A percentile compares a stretch with the other conserved stretches of the same genome.
Conservation (phyloP, 2,329 filamentous ascomycete genomes). For the Reticulascus tulasneorum region DNA sequence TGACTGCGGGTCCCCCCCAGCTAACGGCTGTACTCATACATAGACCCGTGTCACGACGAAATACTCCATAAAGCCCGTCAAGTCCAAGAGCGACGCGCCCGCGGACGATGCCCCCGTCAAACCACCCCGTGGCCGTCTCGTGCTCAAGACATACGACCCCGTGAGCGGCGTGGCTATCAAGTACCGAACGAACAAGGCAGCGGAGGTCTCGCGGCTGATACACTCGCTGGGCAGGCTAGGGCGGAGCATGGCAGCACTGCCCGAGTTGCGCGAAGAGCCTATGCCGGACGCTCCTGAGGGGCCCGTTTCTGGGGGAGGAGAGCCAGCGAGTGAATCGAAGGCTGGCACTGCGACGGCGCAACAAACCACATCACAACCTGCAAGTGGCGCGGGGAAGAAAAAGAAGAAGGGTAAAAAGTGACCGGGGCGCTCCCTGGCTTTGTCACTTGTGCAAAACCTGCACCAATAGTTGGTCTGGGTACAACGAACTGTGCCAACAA, state of each 20-base stretch:
- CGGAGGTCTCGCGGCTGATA: constrained; percentile 82
- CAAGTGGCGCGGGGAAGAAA: constrained; percentile 49
- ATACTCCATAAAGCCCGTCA: constrained; percentile 66
- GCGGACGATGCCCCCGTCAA: constrained; percentile 29
- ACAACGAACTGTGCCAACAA: no score
- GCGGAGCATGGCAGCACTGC: constrained; percentile 56
- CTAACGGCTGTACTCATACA: constrained; percentile 9
- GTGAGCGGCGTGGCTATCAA: constrained; percentile 77
- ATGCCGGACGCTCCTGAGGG: constrained; percentile 36
- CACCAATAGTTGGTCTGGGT: no score
- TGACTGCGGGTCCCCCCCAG: neutral
- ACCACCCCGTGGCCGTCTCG: constrained; percentile 64
- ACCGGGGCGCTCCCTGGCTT: no score
- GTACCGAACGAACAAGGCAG: constrained; percentile 86
- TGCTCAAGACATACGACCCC: constrained; percentile 87
- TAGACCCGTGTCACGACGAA: constrained; percentile 90
- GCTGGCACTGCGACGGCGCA: constrained; percentile 23
- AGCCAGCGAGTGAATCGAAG: constrained; percentile 23
- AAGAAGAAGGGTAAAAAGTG: constrained; percentile 71
- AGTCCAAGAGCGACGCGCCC: constrained; percentile 20
- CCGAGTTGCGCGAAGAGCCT: constrained; percentile 35
- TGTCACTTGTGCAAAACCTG: no score
- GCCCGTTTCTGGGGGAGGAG: constrained; percentile 27
- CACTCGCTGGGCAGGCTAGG: constrained; percentile 71
- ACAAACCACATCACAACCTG: constrained; percentile 19